phyloP scores from a whole-genome alignment of 2,329 filamentous ascomycete genomes.

The Neoascochyta sp. region DNA sequence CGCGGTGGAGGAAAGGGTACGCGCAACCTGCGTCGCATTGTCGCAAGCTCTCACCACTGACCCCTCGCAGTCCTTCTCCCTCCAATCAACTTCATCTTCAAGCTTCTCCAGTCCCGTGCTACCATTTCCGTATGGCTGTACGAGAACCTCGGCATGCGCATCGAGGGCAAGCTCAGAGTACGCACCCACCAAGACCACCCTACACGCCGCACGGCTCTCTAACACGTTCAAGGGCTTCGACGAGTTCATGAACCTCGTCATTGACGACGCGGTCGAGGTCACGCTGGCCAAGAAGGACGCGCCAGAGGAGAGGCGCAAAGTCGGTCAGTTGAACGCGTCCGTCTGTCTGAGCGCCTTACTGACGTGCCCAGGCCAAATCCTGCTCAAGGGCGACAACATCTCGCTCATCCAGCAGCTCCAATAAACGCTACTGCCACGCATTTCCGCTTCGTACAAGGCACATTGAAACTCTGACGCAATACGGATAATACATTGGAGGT shows the following conservation, averaged over 20 bases:
- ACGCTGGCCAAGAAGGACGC: conserved; percentile 75
- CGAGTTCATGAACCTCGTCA: conserved; percentile 98
- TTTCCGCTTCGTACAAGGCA: too few species aligned
- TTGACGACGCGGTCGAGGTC: conserved; percentile 93
- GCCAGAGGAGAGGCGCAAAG: conserved; percentile 69
- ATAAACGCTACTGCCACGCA: conserved; percentile 8
- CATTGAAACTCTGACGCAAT: too few species aligned
- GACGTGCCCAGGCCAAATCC: conserved; percentile 63
- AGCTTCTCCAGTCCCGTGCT: conserved; percentile 77
- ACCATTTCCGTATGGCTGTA: conserved; percentile 95
- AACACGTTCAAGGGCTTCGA: conserved; percentile 72
- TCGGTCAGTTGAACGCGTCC: conserved; percentile 59
- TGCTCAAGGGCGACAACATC: conserved; percentile 86
- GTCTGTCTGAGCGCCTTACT: conserved; percentile 3
- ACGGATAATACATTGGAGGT: too few species aligned
- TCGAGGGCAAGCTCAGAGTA: conserved; percentile 94
- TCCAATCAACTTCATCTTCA: conserved; percentile 88
- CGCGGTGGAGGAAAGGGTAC: conserved; percentile 50
- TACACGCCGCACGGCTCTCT: conserved; percentile 9
- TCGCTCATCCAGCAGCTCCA: conserved; percentile 62
- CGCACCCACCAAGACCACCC: conserved; percentile 26
- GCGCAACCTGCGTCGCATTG: conserved; percentile 7
- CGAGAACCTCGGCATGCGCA: conserved; percentile 88
- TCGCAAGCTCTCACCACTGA: conserved; percentile 5
- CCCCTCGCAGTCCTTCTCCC: conserved; percentile 59